phyloP scores from a whole-genome alignment of 2,329 filamentous ascomycete genomes.

The Penicillium sp. region DNA sequence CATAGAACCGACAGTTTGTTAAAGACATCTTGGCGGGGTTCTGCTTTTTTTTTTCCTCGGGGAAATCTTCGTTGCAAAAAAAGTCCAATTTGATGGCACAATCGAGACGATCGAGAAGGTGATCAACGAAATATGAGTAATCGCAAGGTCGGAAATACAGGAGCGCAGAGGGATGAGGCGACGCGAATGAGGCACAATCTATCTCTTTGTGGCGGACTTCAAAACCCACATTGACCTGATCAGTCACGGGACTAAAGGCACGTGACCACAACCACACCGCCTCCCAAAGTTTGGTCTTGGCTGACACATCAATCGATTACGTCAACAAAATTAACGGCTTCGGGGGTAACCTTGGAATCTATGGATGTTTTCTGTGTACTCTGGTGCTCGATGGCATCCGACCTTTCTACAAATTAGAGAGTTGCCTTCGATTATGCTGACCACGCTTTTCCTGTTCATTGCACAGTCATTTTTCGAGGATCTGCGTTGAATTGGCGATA shows the following conservation, averaged over 20 bases:
- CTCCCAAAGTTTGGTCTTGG: not conserved
- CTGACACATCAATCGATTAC: conserved; percentile 1
- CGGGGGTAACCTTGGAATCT: no score
- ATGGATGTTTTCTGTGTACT: no score
- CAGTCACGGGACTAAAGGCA: conserved; percentile 11
- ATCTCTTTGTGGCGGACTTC: conserved; percentile 38
- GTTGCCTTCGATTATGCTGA: not conserved
- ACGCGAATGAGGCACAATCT: conserved; percentile 29
- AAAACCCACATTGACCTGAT: conserved; percentile 37
- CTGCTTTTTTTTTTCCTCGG: conserved; percentile 27
- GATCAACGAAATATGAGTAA: conserved; percentile 9
- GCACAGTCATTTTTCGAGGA: not conserved
- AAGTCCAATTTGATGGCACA: conserved; percentile 11
- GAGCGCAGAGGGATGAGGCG: conserved; percentile 9
- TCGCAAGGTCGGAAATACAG: conserved; percentile 8
- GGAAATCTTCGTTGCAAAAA: conserved; percentile 4
- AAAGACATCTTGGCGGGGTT: conserved; percentile 75
- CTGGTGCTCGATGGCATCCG: not conserved
- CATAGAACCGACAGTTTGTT: conserved; percentile 95
- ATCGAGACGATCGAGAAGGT: conserved; percentile 11
- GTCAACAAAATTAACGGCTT: not conserved
- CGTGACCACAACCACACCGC: conserved; percentile 5
- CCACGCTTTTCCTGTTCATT: not conserved
- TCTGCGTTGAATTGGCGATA: conserved; percentile 1
- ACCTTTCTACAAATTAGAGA: not conserved